phyloP scores from a whole-genome alignment of 352 stramenopile genomes.

The Phytophthora meadii region DNA sequence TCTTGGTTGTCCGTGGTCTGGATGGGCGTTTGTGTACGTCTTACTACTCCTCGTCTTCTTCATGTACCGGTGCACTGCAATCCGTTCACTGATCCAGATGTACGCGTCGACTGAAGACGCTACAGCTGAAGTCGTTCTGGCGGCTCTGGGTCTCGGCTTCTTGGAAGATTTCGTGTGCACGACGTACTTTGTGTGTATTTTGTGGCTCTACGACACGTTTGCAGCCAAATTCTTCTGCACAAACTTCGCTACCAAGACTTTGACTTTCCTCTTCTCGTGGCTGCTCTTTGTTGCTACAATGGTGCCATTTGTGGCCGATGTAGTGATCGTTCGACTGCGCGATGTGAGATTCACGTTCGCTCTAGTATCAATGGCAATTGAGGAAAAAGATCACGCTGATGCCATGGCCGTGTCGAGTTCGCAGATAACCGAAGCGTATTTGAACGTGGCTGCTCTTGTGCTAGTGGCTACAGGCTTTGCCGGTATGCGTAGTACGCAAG shows the following conservation, averaged over 20 bases:
- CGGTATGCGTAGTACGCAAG: too few relatives aligned
- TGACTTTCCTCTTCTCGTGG: conserved; percentile 3
- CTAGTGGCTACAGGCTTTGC: too few relatives aligned
- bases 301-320: conserved; percentile 34
- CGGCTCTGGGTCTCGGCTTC: conserved; percentile 38
- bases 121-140: conserved; percentile 19
- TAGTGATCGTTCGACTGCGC: conserved; percentile 34
- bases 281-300: conserved; percentile 8
- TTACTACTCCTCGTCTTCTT: conserved; percentile 36
- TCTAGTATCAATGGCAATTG: conserved; percentile 19
- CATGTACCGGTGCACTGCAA: conserved; percentile 22
- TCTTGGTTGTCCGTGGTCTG: conserved; percentile 24
- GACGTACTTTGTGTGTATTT: conserved; percentile 11
- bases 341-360: conserved; percentile 49
- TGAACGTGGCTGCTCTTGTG: too few relatives aligned
- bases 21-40: conserved; percentile 43
- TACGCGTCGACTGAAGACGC: conserved; percentile 31
- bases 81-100: conserved; percentile 35
- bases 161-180: conserved; percentile 52
- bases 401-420: too few relatives aligned
- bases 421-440: too few relatives aligned
- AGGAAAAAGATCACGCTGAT: too few relatives aligned
- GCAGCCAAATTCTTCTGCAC: neutral
- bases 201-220: conserved; percentile 2
- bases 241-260: neutral